Conservation (phyloP, 495 filamentous ascomycete species). For the Aspergillus coremiiformis region DNA sequence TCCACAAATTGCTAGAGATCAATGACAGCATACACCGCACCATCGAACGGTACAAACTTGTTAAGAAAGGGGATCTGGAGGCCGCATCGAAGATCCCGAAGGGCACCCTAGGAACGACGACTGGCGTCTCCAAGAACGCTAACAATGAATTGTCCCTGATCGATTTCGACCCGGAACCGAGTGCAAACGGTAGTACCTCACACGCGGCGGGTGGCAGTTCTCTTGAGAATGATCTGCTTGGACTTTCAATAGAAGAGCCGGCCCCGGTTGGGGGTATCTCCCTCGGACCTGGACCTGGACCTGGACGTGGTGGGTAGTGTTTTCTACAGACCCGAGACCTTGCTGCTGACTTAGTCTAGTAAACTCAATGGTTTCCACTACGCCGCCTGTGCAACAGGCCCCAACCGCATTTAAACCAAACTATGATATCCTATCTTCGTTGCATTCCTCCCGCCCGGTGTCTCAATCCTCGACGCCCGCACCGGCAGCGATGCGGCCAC, state of each 20-base stretch:
- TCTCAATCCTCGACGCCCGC: conserved; percentile 46
- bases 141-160: conserved; percentile 88
- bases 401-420: conserved; percentile 39
- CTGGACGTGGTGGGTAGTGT: conserved; percentile 50
- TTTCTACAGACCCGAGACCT: background rate
- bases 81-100: conserved; percentile 77
- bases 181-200: conserved; percentile 40
- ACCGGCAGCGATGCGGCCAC: conserved; percentile 20
- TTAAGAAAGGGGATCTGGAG: conserved; percentile 89
- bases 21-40: conserved; percentile 98
- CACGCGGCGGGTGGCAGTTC: conserved; percentile 33
- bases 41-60: conserved; percentile 85
- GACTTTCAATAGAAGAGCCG: conserved; percentile 57
- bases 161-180: conserved; percentile 68
- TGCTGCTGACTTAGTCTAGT: conserved; percentile 1
- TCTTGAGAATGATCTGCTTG: conserved; percentile 60
- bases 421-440: conserved; percentile 56
- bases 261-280: conserved; percentile 73
- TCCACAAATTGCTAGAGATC: conserved; percentile 90
- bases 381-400: conserved; percentile 28
- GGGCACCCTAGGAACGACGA: conserved; percentile 68
- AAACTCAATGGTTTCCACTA: conserved; percentile 20
- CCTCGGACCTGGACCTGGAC: conserved; percentile 48
- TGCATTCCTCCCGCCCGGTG: conserved; percentile 36
- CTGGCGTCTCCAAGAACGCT: conserved; percentile 64